These are phyloP conservation scores for Nidularia pulvinata DNA, from an alignment of 768 basidiomycete genomes.

Conservation along the genomic window DNA sequence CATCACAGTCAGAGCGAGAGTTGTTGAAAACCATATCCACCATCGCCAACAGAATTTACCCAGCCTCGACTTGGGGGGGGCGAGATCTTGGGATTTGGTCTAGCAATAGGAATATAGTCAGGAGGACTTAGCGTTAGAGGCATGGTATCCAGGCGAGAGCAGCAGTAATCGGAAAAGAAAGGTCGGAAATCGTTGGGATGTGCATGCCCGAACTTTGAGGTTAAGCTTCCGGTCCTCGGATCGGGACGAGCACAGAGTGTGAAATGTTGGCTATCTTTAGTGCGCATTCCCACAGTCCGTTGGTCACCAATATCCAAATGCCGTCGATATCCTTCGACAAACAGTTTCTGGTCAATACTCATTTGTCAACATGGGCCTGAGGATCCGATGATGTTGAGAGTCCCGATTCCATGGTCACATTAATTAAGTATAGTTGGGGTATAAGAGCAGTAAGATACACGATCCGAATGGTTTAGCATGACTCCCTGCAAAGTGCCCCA, in stretches of 20 bases:
- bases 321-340: too few species aligned
- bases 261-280: too few species aligned
- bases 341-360: too few species aligned
- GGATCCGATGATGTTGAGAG: neutral
- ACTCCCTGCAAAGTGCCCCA: neutral
- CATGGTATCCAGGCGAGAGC: too few species aligned
- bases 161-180: too few species aligned
- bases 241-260: too few species aligned
- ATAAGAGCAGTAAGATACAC: neutral
- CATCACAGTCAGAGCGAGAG: conserved; percentile 57
- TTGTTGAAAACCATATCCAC: conserved; percentile 56
- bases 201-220: too few species aligned
- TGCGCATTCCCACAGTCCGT: too few species aligned
- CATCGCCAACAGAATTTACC: conserved; percentile 42
- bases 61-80: conserved; percentile 15
- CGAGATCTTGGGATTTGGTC: neutral
- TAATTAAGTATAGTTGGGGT: neutral
- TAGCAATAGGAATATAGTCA: neutral
- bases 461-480: neutral
- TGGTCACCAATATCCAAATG: too few species aligned
- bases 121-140: neutral
- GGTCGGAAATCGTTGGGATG: too few species aligned
- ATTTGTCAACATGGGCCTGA: too few species aligned
- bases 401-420: neutral
- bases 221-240: too few species aligned